Percentiles rank a stretch among this genome's conserved stretches.
Evolutionary conservation across 805 yeast genomes (phyloP).

Genomic region (Lipomyces starkeyi): DNA sequence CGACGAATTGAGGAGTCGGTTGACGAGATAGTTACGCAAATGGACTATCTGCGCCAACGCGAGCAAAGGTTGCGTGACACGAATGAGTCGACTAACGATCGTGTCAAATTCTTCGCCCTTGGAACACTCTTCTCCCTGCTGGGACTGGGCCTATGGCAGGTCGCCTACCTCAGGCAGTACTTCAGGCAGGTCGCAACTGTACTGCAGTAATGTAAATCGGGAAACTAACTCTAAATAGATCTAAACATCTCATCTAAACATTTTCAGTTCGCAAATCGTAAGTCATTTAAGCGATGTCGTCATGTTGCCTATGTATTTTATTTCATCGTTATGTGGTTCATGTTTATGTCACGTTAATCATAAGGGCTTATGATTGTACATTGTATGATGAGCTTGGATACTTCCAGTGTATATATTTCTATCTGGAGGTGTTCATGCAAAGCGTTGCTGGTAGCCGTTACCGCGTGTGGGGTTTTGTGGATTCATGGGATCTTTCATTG

Average conservation of each 20-base stretch:
- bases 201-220: neutral
- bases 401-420: neutral
- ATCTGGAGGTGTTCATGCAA: neutral
- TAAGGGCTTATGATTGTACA: neutral
- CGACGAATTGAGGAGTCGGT: slow-evolving; percentile 85
- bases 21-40: slow-evolving; percentile 77
- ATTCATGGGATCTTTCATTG: neutral
- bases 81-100: slow-evolving; percentile 91
- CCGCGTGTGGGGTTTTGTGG: neutral
- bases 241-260: slow-evolving; percentile 50
- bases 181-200: slow-evolving; percentile 54
- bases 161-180: slow-evolving; percentile 87
- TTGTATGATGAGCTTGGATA: neutral
- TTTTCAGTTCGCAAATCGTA: neutral
- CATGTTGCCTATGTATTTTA: neutral
- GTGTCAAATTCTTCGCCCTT: slow-evolving; percentile 87
- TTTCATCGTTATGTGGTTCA: neutral
- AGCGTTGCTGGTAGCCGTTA: neutral
- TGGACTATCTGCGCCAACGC: slow-evolving; percentile 82
- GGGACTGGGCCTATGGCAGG: slow-evolving; percentile 89
- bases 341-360: neutral
- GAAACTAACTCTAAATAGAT: slow-evolving; percentile 9
- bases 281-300: neutral
- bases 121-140: slow-evolving; percentile 70
- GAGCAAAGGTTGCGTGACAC: slow-evolving; percentile 95